Conservation (phyloP, 192 early-diverging fungal genomes). For the Linnemannia schmuckeri region DNA sequence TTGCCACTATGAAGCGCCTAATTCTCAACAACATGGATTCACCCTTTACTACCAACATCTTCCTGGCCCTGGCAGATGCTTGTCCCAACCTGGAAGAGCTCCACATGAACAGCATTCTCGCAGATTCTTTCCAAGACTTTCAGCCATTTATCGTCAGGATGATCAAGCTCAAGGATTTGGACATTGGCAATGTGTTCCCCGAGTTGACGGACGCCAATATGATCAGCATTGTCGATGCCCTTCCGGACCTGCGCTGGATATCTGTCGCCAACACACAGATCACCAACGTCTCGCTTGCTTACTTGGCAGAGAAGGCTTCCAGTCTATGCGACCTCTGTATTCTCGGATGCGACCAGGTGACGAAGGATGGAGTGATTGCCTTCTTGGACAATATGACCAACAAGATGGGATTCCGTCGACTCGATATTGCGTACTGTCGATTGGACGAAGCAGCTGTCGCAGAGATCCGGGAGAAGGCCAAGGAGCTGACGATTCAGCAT, state of each 20-base stretch:
- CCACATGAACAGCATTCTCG: slow-evolving; percentile 54
- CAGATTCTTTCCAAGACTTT: slow-evolving; percentile 51
- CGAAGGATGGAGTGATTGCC: slow-evolving; percentile 34
- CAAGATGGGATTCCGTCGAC: slow-evolving; percentile 20
- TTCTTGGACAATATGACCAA: slow-evolving; percentile 41
- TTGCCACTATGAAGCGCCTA: slow-evolving; percentile 24
- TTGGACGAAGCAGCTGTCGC: slow-evolving; percentile 34
- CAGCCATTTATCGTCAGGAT: slow-evolving; percentile 26
- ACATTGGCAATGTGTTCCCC: slow-evolving; percentile 51
- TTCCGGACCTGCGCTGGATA: slow-evolving; percentile 37
- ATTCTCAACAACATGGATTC: slow-evolving; percentile 52
- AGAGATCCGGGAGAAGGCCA: slow-evolving; percentile 45
- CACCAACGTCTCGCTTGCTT: slow-evolving; percentile 31
- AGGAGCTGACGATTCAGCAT: slow-evolving; percentile 12
- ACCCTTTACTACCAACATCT: slow-evolving; percentile 31
- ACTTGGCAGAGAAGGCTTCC: slow-evolving; percentile 30
- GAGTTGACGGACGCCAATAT: slow-evolving; percentile 39
- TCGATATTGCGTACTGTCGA: slow-evolving; percentile 50
- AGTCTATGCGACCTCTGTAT: slow-evolving; percentile 45
- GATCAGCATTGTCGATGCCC: slow-evolving; percentile 33
- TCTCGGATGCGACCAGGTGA: slow-evolving; percentile 51
- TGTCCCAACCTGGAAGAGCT: slow-evolving; percentile 40
- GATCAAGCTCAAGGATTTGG: slow-evolving; percentile 23
- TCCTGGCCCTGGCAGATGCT: slow-evolving; percentile 34
- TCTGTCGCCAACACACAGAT: slow-evolving; percentile 53